phyloP scores from a whole-genome alignment of 495 filamentous ascomycete genomes.

The Collariella sp. region DNA sequence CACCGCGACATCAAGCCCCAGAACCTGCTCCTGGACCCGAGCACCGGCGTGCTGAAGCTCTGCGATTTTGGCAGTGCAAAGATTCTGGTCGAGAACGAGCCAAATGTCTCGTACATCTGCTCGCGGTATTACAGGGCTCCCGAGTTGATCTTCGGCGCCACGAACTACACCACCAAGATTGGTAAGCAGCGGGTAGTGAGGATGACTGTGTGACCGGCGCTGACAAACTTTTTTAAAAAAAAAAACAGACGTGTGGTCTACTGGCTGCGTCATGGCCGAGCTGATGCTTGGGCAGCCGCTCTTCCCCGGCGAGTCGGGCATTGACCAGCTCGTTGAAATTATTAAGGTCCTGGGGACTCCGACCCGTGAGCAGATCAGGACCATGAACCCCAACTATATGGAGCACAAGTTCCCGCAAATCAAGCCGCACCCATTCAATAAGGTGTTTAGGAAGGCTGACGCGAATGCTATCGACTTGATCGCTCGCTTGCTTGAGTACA shows the following conservation, averaged over 20 bases:
- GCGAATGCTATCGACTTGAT: conserved; percentile 91
- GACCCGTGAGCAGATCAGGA: conserved; percentile 96
- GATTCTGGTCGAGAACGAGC: conserved; percentile 97
- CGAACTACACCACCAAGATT: conserved; percentile 99
- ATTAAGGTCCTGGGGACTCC: conserved; percentile 98
- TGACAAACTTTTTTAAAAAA: conserved; percentile 1
- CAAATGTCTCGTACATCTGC: conserved; percentile 99
- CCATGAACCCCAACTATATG: conserved; percentile 99
- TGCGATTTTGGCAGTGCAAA: conserved; percentile 99
- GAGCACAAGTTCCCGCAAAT: conserved; percentile 99
- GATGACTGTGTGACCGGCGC: not conserved
- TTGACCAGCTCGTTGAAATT: conserved; percentile 97
- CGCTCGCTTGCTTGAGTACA: conserved; percentile 88
- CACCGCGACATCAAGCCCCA: conserved; percentile 99
- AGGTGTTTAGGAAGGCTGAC: conserved; percentile 95
- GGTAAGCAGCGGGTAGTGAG: conserved; percentile 47
- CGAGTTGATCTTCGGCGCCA: conserved; percentile 96
- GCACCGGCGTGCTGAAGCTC: conserved; percentile 85
- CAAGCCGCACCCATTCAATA: conserved; percentile 98
- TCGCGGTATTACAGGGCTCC: conserved; percentile 97
- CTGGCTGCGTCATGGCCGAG: conserved; percentile 98
- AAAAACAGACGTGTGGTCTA: conserved; percentile 97
- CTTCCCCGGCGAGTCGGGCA: conserved; percentile 98
- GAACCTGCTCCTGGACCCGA: conserved; percentile 87
- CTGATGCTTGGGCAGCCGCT: conserved; percentile 97